phyloP scores from a whole-genome alignment of 2,329 filamentous ascomycete species.

The Thielaviopsis euricoi region DNA sequence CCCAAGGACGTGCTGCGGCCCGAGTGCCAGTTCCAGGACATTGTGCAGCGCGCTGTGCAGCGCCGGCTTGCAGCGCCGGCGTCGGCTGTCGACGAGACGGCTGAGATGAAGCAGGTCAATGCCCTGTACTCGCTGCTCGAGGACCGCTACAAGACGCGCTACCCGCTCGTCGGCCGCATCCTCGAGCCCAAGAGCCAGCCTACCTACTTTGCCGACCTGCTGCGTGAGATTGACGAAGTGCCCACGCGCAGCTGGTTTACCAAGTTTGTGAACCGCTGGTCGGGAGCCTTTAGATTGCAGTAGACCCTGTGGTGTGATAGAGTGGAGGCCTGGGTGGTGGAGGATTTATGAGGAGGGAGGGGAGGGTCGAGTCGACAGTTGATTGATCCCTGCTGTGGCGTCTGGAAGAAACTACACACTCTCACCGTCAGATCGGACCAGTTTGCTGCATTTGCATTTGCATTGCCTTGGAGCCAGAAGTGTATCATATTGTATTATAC shows the following conservation, averaged over 20 bases:
- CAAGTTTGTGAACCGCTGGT: slow-evolving; percentile 35
- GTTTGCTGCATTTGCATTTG: no score
- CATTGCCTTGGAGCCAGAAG: neutral
- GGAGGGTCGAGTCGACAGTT: no score
- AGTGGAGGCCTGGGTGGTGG: no score
- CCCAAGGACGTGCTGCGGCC: slow-evolving; percentile 47
- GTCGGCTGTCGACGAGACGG: slow-evolving; percentile 1
- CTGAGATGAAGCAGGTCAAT: slow-evolving; percentile 30
- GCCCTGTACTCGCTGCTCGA: slow-evolving; percentile 42
- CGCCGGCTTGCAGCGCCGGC: slow-evolving; percentile 18
- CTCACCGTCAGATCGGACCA: no score
- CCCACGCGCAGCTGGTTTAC: slow-evolving; percentile 39
- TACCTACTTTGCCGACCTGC: slow-evolving; percentile 43
- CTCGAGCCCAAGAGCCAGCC: slow-evolving; percentile 45
- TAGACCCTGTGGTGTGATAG: no score
- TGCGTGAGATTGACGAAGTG: slow-evolving; percentile 46
- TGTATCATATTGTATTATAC: slow-evolving; percentile 2
- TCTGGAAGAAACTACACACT: no score
- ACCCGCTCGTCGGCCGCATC: slow-evolving; percentile 18
- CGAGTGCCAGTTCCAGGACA: slow-evolving; percentile 43
- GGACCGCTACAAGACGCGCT: slow-evolving; percentile 35
- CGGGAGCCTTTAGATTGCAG: slow-evolving; percentile 42
- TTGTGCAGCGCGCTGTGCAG: slow-evolving; percentile 21
- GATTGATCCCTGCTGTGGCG: no score
- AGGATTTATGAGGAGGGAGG: no score